phyloP scores from a whole-genome alignment of 805 yeast species.

The Yamadazyma tumulicola region DNA sequence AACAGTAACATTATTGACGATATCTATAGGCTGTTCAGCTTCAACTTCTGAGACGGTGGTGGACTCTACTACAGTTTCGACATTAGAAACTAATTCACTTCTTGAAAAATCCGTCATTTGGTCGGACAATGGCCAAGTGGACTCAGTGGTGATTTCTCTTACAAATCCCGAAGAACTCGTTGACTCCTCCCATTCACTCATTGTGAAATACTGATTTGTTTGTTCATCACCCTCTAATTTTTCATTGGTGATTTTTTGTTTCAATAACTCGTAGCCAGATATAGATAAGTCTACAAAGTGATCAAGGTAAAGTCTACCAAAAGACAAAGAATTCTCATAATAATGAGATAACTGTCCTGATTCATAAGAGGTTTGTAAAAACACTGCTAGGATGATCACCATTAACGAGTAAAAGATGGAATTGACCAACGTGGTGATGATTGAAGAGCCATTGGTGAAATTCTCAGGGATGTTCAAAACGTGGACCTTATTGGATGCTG shows the following conservation, averaged over 20 bases:
- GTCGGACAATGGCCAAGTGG: neutral
- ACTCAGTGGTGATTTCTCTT: conserved; percentile 3
- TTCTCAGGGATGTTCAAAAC: conserved; percentile 58
- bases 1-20: neutral
- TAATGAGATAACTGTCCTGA: conserved; percentile 30
- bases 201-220: conserved; percentile 20
- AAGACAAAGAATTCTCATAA: conserved; percentile 14
- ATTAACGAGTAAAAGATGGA: conserved; percentile 32
- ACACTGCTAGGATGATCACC: conserved; percentile 28
- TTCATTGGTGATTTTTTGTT: conserved; percentile 24
- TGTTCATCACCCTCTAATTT: conserved; percentile 20
- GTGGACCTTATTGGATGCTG: conserved; percentile 73
- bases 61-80: conserved; percentile 3
- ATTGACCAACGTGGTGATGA: conserved; percentile 30
- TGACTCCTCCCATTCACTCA: conserved; percentile 18
- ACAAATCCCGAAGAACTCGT: too few species aligned
- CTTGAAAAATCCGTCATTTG: conserved; percentile 7
- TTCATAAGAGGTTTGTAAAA: conserved; percentile 32
- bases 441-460: conserved; percentile 39
- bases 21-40: neutral
- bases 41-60: neutral
- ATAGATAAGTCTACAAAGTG: conserved; percentile 19
- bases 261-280: conserved; percentile 21
- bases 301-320: conserved; percentile 1
- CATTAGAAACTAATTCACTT: conserved; percentile 6